These are phyloP conservation scores for Pleurozium schreberi DNA, from an alignment of 225 moss, liverwort and hornwort genomes.

Conservation along the genomic window DNA sequence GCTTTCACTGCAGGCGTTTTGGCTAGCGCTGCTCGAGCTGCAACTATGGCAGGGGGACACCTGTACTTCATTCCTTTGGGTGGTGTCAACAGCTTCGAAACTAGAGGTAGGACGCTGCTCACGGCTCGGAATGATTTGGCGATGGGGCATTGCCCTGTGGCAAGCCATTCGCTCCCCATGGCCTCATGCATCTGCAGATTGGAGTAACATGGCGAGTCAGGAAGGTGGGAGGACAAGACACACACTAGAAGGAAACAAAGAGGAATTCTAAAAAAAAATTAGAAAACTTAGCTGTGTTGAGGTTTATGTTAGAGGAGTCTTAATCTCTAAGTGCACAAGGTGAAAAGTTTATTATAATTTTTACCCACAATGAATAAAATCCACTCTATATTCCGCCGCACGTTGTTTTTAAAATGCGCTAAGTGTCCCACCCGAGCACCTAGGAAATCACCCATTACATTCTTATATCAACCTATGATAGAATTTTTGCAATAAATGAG, in stretches of 20 bases:
- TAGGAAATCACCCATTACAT: too few relatives aligned
- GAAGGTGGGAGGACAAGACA: not conserved
- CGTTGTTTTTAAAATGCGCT: too few relatives aligned
- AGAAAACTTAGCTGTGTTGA: not conserved
- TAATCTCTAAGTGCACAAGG: not conserved
- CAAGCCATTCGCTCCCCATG: constrained; percentile 89
- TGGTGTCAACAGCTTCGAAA: constrained; percentile 55
- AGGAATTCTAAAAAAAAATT: not conserved
- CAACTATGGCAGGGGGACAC: constrained; percentile 90
- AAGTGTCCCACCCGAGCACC: too few relatives aligned
- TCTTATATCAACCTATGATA: too few relatives aligned
- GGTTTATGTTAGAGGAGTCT: too few relatives aligned
- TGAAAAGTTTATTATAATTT: not conserved
- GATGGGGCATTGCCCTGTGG: constrained; percentile 86
- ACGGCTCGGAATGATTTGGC: constrained; percentile 87
- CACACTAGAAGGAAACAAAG: not conserved
- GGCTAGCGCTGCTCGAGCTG: constrained; percentile 76
- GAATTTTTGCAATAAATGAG: too few relatives aligned
- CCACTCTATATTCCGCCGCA: too few relatives aligned
- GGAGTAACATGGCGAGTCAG: not conserved
- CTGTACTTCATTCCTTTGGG: constrained; percentile 70
- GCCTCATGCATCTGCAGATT: constrained; percentile 49
- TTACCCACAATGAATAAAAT: too few relatives aligned
- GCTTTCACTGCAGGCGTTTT: constrained; percentile 72
- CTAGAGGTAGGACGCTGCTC: constrained; percentile 59